A percentile compares a stretch with the other conserved stretches of the same genome.
Conservation (phyloP, 306 rosid species). For the Bauhinia variegata region DNA sequence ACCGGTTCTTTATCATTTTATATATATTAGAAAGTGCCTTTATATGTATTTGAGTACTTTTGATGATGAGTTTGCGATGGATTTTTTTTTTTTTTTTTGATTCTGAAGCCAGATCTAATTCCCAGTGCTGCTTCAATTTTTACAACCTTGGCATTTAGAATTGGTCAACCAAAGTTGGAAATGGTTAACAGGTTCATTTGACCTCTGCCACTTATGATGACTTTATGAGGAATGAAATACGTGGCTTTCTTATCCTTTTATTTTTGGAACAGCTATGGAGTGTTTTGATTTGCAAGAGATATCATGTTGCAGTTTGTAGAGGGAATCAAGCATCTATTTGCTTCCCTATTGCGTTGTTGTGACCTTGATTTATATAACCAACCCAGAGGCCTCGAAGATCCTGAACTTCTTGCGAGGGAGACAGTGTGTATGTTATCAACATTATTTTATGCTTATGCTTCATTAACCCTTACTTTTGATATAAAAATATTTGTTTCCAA, state of each 20-base stretch:
- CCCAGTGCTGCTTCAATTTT: conserved; percentile 31
- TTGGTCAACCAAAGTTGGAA: conserved; percentile 52
- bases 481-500: conserved; percentile 20
- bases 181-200: conserved; percentile 72
- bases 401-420: conserved; percentile 88
- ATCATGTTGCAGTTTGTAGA: conserved; percentile 87
- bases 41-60: conserved; percentile 16
- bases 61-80: background rate
- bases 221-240: conserved; percentile 21
- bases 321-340: conserved; percentile 60
- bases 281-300: conserved; percentile 62
- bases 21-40: background rate
- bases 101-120: conserved; percentile 27
- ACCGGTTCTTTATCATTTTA: conserved; percentile 23
- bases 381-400: conserved; percentile 85
- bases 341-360: conserved; percentile 73
- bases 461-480: too few species aligned
- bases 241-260: conserved; percentile 32
- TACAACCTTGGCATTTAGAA: conserved; percentile 39
- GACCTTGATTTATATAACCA: conserved; percentile 76
- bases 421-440: conserved; percentile 76
- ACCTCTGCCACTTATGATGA: conserved; percentile 21
- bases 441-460: conserved; percentile 8
- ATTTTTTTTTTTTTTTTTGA: conserved; percentile 15
- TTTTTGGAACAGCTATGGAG: conserved; percentile 71